Evolutionary conservation across 352 stramenopile genomes (phyloP).

Genomic region (Pythium plurisporium): DNA sequence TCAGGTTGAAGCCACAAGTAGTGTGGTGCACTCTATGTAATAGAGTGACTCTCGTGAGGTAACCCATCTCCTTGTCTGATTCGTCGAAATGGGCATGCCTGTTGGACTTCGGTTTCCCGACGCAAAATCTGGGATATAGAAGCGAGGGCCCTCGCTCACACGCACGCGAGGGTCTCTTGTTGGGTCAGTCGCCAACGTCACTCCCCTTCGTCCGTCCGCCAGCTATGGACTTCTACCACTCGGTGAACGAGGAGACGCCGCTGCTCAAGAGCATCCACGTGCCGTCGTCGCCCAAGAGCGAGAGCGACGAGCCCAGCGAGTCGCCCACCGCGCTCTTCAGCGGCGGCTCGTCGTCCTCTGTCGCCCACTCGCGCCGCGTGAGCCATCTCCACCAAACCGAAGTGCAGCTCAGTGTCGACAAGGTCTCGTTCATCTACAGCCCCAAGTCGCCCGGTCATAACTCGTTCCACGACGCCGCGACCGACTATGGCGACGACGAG

Average conservation of each 20-base stretch:
- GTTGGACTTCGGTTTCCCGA: too few relatives aligned
- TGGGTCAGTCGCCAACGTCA: not conserved
- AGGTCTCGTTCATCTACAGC: slow-evolving; percentile 79
- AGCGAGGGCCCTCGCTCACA: not conserved
- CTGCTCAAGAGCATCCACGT: slow-evolving; percentile 27
- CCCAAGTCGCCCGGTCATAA: slow-evolving; percentile 51
- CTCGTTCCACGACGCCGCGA: slow-evolving; percentile 42
- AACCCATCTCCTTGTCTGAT: too few relatives aligned
- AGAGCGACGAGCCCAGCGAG: slow-evolving; percentile 24
- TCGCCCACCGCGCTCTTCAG: slow-evolving; percentile 19
- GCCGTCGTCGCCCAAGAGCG: slow-evolving; percentile 31
- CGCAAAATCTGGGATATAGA: not conserved
- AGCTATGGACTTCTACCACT: slow-evolving; percentile 41
- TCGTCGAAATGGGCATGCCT: too few relatives aligned
- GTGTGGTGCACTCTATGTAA: not conserved
- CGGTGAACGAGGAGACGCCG: slow-evolving; percentile 39
- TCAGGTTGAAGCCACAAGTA: not conserved
- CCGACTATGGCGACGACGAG: slow-evolving; percentile 48
- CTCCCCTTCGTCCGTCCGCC: not conserved
- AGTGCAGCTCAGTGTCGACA: slow-evolving; percentile 72
- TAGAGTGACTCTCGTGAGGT: too few relatives aligned
- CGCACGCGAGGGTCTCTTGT: not conserved
- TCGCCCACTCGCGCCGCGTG: slow-evolving; percentile 8
- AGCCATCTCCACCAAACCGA: slow-evolving; percentile 38
- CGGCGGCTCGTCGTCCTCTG: slow-evolving; percentile 16